phyloP scores from a whole-genome alignment of 2,329 filamentous ascomycete genomes.

The Plectosphaerella plurivora region DNA sequence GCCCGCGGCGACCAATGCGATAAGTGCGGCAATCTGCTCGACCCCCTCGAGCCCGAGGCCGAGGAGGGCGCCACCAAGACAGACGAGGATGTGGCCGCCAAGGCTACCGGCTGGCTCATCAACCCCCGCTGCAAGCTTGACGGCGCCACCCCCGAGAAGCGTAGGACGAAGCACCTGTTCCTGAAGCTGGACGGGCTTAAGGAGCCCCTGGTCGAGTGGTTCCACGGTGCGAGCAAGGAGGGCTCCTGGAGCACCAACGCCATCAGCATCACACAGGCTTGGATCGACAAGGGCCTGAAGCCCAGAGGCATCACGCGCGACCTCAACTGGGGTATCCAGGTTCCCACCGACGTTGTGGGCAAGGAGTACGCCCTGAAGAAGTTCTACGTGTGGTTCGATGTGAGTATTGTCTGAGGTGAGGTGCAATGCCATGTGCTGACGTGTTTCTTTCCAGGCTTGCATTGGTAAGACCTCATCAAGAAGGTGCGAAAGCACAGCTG shows the following conservation, averaged over 20 bases:
- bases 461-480: background rate
- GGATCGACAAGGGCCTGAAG: constrained; percentile 80
- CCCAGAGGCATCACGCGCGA: constrained; percentile 88
- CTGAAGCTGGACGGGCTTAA: constrained; percentile 82
- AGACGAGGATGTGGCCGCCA: constrained; percentile 23
- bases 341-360: constrained; percentile 42
- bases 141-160: constrained; percentile 71
- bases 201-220: constrained; percentile 73
- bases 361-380: constrained; percentile 61
- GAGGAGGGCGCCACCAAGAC: constrained; percentile 21
- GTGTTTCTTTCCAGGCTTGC: constrained; percentile 4
- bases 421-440: background rate
- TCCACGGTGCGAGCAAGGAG: constrained; percentile 65
- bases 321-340: constrained; percentile 77
- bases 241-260: constrained; percentile 75
- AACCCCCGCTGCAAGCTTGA: constrained; percentile 92
- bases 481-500: constrained; percentile 26
- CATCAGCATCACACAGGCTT: constrained; percentile 70
- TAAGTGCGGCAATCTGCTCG: constrained; percentile 63
- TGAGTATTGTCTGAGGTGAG: background rate
- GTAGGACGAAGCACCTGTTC: constrained; percentile 87
- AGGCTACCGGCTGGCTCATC: constrained; percentile 51
- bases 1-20: constrained; percentile 73
- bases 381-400: constrained; percentile 63
- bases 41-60: constrained; percentile 57